Evolutionary conservation across 306 rosid genomes (phyloP).

Genomic region (Coriaria nepalensis): DNA sequence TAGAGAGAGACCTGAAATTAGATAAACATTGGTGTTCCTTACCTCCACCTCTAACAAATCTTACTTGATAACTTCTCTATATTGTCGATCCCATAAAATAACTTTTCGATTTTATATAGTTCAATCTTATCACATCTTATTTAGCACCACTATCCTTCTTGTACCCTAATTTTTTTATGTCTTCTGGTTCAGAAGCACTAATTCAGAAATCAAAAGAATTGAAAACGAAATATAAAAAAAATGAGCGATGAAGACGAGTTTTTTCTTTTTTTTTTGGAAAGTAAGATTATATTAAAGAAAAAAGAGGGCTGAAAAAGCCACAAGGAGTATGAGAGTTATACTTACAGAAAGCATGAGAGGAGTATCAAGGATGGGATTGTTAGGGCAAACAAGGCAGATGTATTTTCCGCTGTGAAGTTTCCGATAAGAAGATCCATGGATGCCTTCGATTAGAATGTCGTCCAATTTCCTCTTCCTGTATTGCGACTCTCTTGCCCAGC

Average conservation of each 20-base stretch:
- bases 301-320: background rate
- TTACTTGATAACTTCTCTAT: too few species aligned
- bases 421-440: constrained; percentile 14
- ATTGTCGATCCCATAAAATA: too few species aligned
- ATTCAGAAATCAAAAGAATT: too few species aligned
- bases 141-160: too few species aligned
- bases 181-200: too few species aligned
- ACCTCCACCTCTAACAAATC: too few species aligned
- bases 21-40: too few species aligned
- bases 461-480: constrained; percentile 24
- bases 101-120: too few species aligned
- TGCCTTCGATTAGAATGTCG: constrained; percentile 9
- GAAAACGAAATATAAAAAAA: background rate
- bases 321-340: background rate
- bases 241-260: background rate
- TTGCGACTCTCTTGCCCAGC: constrained; percentile 29
- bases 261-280: background rate
- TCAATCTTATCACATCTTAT: too few species aligned
- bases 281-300: too few species aligned
- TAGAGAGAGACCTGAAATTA: too few species aligned
- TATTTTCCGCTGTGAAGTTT: constrained; percentile 24
- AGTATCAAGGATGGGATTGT: constrained; percentile 22
- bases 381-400: constrained; percentile 20
- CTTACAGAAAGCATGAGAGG: constrained; percentile 24
- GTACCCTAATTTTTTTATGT: too few species aligned